These are phyloP conservation scores for Zymoseptoria ardabiliae DNA, from an alignment of 2,329 filamentous ascomycete genomes.

Conservation along the genomic window DNA sequence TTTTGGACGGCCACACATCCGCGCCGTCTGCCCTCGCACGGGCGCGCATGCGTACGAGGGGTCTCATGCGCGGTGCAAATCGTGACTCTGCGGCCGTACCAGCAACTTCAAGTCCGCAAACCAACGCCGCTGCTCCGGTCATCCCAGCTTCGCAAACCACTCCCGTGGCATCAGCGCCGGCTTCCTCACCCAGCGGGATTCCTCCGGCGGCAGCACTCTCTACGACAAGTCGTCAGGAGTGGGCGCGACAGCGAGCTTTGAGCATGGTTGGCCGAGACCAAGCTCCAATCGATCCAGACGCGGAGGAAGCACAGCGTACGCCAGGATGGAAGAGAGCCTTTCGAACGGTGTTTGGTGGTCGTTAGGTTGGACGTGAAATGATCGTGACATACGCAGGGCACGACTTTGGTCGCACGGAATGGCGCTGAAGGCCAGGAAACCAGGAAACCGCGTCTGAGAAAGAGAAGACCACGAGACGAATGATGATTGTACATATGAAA, in stretches of 20 bases:
- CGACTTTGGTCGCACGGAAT: background rate
- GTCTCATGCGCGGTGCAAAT: background rate
- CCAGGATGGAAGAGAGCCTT: conserved; percentile 26
- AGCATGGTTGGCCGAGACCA: conserved; percentile 32
- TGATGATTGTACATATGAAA: background rate
- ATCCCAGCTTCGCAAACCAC: background rate
- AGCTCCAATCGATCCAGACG: conserved; percentile 22
- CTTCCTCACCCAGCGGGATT: background rate
- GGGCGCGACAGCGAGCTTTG: conserved; percentile 40
- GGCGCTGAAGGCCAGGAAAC: background rate
- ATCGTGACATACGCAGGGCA: background rate
- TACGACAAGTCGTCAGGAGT: conserved; percentile 33
- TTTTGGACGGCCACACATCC: background rate
- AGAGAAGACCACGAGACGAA: background rate
- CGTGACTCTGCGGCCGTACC: background rate
- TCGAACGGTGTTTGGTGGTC: conserved; percentile 17
- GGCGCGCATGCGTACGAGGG: background rate
- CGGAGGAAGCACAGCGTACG: conserved; percentile 20
- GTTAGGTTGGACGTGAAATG: background rate
- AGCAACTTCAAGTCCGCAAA: background rate
- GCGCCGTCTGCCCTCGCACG: background rate
- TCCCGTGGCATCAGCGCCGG: background rate
- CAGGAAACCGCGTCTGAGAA: background rate
- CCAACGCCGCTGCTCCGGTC: background rate
- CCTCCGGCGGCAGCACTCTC: conserved; percentile 10